Conservation (phyloP, 2,329 filamentous ascomycete species). For the Phoma sp. region DNA sequence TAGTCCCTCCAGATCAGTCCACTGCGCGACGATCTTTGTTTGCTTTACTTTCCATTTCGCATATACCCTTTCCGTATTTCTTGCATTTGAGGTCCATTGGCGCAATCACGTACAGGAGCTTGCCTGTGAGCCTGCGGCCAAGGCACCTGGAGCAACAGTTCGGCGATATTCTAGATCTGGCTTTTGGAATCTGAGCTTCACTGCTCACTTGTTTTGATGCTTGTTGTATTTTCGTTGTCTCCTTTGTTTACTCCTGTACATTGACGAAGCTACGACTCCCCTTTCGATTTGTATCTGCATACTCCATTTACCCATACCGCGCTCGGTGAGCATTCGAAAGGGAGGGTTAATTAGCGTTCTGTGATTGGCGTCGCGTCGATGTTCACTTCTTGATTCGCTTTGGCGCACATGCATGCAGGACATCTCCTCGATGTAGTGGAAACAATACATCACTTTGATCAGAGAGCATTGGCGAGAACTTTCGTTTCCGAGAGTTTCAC, state of each 20-base stretch:
- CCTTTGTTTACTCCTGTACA: slow-evolving; percentile 18
- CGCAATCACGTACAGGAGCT: slow-evolving; percentile 18
- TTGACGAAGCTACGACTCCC: slow-evolving; percentile 30
- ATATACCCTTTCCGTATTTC: slow-evolving; percentile 34
- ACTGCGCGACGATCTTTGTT: slow-evolving; percentile 10
- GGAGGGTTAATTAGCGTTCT: slow-evolving; percentile 3
- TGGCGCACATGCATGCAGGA: slow-evolving; percentile 25
- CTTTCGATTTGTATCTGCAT: slow-evolving; percentile 17
- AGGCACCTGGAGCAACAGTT: slow-evolving; percentile 25
- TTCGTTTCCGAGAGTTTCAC: slow-evolving; percentile 10
- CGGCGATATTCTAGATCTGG: slow-evolving; percentile 42
- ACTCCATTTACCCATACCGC: slow-evolving; percentile 22
- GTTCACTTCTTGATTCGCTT: slow-evolving; percentile 21
- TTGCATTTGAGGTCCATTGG: slow-evolving; percentile 22
- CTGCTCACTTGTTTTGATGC: slow-evolving; percentile 24
- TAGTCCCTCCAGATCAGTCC: slow-evolving; percentile 19
- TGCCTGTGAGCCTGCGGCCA: slow-evolving; percentile 22
- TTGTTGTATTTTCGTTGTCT: slow-evolving; percentile 21
- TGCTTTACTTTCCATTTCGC: slow-evolving; percentile 20
- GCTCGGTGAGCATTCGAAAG: slow-evolving; percentile 10
- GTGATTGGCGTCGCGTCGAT: slow-evolving; percentile 30
- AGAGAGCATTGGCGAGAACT: slow-evolving; percentile 2
- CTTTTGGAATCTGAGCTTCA: slow-evolving; percentile 30
- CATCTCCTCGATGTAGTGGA: slow-evolving; percentile 18
- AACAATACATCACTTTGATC: slow-evolving; percentile 4